Base-by-base conservation (phyloP, 805 yeast species). In the Hanseniaspora mollemarum region DNA sequence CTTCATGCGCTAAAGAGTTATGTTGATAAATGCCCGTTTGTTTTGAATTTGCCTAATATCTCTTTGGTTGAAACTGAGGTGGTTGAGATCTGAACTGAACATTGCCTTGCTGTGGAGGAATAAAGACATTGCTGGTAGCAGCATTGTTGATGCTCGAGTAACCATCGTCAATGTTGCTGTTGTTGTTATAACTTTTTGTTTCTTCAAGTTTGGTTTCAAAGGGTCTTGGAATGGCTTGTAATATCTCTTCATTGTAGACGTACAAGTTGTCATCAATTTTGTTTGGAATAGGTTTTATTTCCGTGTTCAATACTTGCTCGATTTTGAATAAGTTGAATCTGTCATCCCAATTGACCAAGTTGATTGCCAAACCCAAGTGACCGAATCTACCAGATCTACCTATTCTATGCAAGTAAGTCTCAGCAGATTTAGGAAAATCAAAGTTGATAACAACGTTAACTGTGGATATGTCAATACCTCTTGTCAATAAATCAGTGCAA, bases 361-460 rank as follows among this genome's bases (percentile, higher is more conserved):
- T 92, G 63, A 92, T 87, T 29, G 98, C 98, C 64, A 92, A 76
- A 74, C 98, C 98, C 63, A 88, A 78, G 67, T 92, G 98, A 58
- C 98, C 98, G 62, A 86, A 92, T 74, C 98, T 85, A 59, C 98
- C 97, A 7, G 96, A 87, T 74, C 98, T 87, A 75, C 97, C 97
- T 60, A 90, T 92, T 76, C 97, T 84, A 71, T 92, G 98, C 60
- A 92, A 76, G 66, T 92, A 92, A 37, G 97, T 92, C 68, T 92
- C 98, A 7, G 97, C 96, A 49, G 83, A 87, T 67, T 90, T 90
- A 55, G 98, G 98, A 82, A 92, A 92, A 67, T 92, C 98, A 66
- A 92, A 92, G 71, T 92, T 92, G 61, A 92, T 85, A 45, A 92
- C 98, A 43, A 92, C 97, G 64, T 92, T 92, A 57, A 92, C 98